Conservation (phyloP, 1,284 basidiomycete species). For the Leccinum fuscescens region DNA sequence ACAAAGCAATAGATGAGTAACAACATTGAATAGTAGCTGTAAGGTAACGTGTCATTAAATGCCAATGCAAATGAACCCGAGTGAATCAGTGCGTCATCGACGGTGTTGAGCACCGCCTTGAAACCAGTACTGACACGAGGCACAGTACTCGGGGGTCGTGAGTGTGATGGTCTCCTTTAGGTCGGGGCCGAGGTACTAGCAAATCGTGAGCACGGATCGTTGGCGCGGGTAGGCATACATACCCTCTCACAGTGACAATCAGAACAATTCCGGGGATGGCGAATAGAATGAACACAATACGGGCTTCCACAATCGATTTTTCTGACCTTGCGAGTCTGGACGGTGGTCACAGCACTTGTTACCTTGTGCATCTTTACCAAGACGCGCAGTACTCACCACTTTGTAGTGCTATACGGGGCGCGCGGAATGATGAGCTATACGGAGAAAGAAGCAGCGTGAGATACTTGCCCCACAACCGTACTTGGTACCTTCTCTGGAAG, state of each 20-base stretch:
- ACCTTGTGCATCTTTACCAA: not conserved
- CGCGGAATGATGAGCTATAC: conserved; percentile 16
- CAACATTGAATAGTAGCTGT: conserved; percentile 24
- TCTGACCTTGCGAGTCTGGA: conserved; percentile 54
- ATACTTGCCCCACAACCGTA: conserved; percentile 70
- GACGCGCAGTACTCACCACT: conserved; percentile 38
- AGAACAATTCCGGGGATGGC: conserved; percentile 52
- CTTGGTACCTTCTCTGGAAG: conserved; percentile 67
- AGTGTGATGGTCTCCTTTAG: conserved; percentile 55
- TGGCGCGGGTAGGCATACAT: conserved; percentile 22
- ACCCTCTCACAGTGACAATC: conserved; percentile 56
- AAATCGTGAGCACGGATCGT: conserved; percentile 12
- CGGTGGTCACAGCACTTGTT: conserved; percentile 14
- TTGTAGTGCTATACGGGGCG: conserved; percentile 47
- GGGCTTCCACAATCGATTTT: conserved; percentile 62
- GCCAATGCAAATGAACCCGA: conserved; percentile 8
- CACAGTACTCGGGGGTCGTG: conserved; percentile 56
- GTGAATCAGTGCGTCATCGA: conserved; percentile 22
- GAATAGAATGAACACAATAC: conserved; percentile 56
- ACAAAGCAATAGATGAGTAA: conserved; percentile 13
- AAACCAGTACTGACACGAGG: conserved; percentile 65
- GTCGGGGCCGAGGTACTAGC: conserved; percentile 69
- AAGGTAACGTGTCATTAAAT: conserved; percentile 28
- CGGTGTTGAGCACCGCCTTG: conserved; percentile 37
- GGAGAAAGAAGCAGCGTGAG: conserved; percentile 34